These are phyloP conservation scores for Alternaria consortialis DNA, from an alignment of 2,329 filamentous ascomycete genomes.

Conservation along the genomic window DNA sequence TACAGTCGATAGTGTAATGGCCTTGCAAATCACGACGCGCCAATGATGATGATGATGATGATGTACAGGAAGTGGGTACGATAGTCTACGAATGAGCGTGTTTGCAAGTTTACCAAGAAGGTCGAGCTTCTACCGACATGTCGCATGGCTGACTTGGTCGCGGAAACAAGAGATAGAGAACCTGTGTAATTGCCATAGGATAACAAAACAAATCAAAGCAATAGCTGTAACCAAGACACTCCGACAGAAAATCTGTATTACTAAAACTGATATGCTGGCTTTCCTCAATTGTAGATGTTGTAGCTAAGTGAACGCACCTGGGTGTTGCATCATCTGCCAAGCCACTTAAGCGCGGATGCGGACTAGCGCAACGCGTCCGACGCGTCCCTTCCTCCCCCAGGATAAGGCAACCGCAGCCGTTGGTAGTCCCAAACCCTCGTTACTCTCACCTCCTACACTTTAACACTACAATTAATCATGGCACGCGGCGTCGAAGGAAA, in stretches of 20 bases:
- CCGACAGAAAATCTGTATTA: neutral
- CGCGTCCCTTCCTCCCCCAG: constrained; percentile 12
- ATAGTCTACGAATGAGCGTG: neutral
- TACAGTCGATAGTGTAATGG: neutral
- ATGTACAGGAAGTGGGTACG: neutral
- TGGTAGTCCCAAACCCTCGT: neutral
- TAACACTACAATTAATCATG: constrained; percentile 39
- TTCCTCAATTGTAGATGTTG: neutral
- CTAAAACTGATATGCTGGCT: neutral
- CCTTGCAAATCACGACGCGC: constrained; percentile 2
- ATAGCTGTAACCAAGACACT: neutral
- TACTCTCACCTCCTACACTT: neutral
- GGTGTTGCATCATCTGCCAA: constrained; percentile 7
- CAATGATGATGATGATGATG: constrained; percentile 13
- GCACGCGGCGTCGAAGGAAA: constrained; percentile 58
- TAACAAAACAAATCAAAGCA: constrained; percentile 2
- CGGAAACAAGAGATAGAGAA: neutral
- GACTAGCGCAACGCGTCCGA: constrained; percentile 19
- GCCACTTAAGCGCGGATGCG: constrained; percentile 2
- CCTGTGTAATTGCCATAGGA: neutral
- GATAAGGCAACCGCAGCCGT: neutral
- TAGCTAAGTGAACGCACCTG: neutral
- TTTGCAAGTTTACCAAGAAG: neutral
- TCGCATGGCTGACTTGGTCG: neutral
- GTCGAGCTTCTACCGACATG: neutral